Evolutionary conservation across 2,329 filamentous ascomycete genomes (phyloP).

Genomic region (Talaromyces marneffei): DNA sequence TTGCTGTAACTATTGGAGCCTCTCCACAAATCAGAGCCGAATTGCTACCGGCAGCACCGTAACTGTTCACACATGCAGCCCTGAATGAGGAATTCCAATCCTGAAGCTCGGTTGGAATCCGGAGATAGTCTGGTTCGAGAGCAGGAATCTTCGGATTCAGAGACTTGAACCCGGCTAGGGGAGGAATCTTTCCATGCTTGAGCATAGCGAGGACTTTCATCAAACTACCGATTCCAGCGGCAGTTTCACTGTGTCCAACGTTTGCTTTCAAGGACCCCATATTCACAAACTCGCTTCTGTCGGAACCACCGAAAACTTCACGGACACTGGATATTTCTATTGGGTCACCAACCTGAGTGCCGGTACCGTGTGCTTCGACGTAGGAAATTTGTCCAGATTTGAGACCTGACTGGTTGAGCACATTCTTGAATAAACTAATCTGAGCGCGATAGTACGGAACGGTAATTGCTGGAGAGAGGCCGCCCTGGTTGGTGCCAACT

Average conservation of each 20-base stretch:
- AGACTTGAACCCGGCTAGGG: slow-evolving; percentile 27
- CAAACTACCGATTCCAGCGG: slow-evolving; percentile 22
- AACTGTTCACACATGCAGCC: not conserved
- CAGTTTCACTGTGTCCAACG: slow-evolving; percentile 31
- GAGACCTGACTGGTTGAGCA: not conserved
- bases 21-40: not conserved
- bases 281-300: slow-evolving; percentile 18
- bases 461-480: slow-evolving; percentile 8
- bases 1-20: not conserved
- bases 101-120: slow-evolving; percentile 19
- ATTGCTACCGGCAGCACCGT: slow-evolving; percentile 3
- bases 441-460: not conserved
- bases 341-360: slow-evolving; percentile 24
- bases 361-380: slow-evolving; percentile 12
- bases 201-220: slow-evolving; percentile 31
- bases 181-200: slow-evolving; percentile 26
- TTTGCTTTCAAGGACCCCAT: slow-evolving; percentile 25
- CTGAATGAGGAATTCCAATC: not conserved
- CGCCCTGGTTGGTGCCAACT: slow-evolving; percentile 27
- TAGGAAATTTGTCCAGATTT: not conserved
- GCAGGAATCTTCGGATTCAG: slow-evolving; percentile 16
- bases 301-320: slow-evolving; percentile 10
- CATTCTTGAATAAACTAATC: not conserved
- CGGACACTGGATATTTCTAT: slow-evolving; percentile 13
- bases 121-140: slow-evolving; percentile 12